A percentile compares a stretch with the other conserved stretches of the same genome.
phyloP scores from a whole-genome alignment of 2,329 filamentous ascomycete genomes.

The Fusarium sp. region DNA sequence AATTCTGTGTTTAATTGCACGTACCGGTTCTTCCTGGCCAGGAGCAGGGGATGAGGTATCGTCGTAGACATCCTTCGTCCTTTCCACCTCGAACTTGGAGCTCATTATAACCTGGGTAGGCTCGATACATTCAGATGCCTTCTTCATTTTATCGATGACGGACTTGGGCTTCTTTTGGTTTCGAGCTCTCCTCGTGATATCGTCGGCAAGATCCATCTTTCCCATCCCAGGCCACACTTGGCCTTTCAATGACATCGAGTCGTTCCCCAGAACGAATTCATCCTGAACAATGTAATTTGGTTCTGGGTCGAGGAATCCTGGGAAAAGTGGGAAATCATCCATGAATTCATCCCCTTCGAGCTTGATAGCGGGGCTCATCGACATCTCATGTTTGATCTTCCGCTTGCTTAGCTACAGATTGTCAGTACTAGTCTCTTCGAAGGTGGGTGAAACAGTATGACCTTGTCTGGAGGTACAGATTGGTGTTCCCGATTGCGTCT shows the following conservation, averaged over 20 bases:
- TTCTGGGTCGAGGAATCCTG: slow-evolving; percentile 45
- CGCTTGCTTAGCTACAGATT: slow-evolving; percentile 45
- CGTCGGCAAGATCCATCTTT: slow-evolving; percentile 82
- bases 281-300: slow-evolving; percentile 47
- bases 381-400: slow-evolving; percentile 44
- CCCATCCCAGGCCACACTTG: slow-evolving; percentile 82
- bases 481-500: slow-evolving; percentile 51
- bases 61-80: slow-evolving; percentile 68
- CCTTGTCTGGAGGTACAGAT: slow-evolving; percentile 40
- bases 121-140: slow-evolving; percentile 71
- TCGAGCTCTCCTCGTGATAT: slow-evolving; percentile 76
- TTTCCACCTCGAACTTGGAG: slow-evolving; percentile 61
- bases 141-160: slow-evolving; percentile 73
- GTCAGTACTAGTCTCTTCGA: slow-evolving; percentile 11
- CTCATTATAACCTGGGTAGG: slow-evolving; percentile 74
- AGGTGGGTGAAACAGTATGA: background rate
- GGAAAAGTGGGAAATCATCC: slow-evolving; percentile 45
- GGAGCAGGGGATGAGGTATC: slow-evolving; percentile 64
- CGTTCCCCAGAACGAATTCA: slow-evolving; percentile 42
- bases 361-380: slow-evolving; percentile 41
- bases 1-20: slow-evolving; percentile 27
- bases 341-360: slow-evolving; percentile 45
- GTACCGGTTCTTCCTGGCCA: slow-evolving; percentile 57
- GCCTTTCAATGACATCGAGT: slow-evolving; percentile 69
- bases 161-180: slow-evolving; percentile 83